A percentile compares a stretch with the other conserved stretches of the same genome.
Evolutionary conservation across 202 grass and related monocot genomes (phyloP).

Genomic region (Hordeum pubiflorum): DNA sequence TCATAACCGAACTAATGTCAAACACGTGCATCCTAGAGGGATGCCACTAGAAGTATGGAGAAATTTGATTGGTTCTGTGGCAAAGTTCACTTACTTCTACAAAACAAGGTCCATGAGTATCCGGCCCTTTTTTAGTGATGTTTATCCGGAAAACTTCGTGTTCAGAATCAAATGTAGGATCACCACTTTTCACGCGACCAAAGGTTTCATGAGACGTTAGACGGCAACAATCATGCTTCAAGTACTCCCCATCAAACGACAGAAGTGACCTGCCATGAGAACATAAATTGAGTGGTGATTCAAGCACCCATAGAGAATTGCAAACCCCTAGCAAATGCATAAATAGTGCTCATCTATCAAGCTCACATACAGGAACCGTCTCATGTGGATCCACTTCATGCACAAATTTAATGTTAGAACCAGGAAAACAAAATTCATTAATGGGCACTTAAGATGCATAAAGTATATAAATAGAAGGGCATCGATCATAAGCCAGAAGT

Average conservation of each 20-base stretch:
- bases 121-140: constrained; percentile 35
- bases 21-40: not conserved
- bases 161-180: constrained; percentile 30
- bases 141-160: constrained; percentile 70
- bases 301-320: not conserved
- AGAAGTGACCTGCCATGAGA: constrained; percentile 74
- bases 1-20: not conserved
- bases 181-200: constrained; percentile 22
- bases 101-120: constrained; percentile 76
- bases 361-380: not conserved
- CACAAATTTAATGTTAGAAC: not conserved
- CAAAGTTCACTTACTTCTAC: constrained; percentile 65
- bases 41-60: not conserved
- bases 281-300: constrained; percentile 9
- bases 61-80: not conserved
- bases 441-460: not conserved
- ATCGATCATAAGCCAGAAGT: not conserved
- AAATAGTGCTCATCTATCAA: not conserved
- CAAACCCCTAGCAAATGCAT: not conserved
- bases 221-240: constrained; percentile 53
- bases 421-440: constrained; percentile 5
- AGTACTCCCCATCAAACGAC: constrained; percentile 86
- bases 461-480: not conserved
- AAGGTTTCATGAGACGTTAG: constrained; percentile 24
- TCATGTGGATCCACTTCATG: constrained; percentile 2